These are phyloP conservation scores for Calonectria henricotiae DNA, from an alignment of 2,329 filamentous ascomycete genomes.

Conservation along the genomic window DNA sequence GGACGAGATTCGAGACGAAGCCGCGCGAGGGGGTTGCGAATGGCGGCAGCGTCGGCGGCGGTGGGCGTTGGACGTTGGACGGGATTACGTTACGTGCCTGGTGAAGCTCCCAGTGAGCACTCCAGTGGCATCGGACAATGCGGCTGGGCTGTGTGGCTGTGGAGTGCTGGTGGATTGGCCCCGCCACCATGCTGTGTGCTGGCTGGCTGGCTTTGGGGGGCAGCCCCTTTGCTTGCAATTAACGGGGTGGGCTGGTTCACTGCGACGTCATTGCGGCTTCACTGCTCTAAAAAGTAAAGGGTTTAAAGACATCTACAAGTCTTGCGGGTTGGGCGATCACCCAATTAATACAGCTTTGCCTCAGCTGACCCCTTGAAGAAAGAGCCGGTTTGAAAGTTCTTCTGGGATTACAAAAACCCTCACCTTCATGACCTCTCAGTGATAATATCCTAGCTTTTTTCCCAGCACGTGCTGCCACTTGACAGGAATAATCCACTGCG, in stretches of 20 bases:
- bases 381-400: too few relatives aligned
- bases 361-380: neutral
- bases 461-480: neutral
- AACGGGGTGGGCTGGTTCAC: constrained; percentile 24
- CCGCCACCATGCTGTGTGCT: constrained; percentile 44
- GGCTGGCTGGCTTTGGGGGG: constrained; percentile 21
- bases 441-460: neutral
- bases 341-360: neutral
- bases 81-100: constrained; percentile 53
- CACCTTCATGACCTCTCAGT: neutral
- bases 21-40: constrained; percentile 45
- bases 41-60: constrained; percentile 43
- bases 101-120: constrained; percentile 48
- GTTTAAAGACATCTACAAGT: neutral
- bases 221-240: constrained; percentile 37
- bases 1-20: constrained; percentile 36
- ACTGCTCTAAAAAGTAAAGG: neutral
- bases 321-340: neutral
- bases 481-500: neutral
- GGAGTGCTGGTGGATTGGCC: constrained; percentile 41
- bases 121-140: constrained; percentile 29
- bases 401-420: neutral
- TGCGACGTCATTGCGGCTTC: constrained; percentile 31
- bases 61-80: constrained; percentile 49
- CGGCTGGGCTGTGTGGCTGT: constrained; percentile 51